Conservation (phyloP, 805 yeast species). For the Kluyveromyces aestuarii region DNA sequence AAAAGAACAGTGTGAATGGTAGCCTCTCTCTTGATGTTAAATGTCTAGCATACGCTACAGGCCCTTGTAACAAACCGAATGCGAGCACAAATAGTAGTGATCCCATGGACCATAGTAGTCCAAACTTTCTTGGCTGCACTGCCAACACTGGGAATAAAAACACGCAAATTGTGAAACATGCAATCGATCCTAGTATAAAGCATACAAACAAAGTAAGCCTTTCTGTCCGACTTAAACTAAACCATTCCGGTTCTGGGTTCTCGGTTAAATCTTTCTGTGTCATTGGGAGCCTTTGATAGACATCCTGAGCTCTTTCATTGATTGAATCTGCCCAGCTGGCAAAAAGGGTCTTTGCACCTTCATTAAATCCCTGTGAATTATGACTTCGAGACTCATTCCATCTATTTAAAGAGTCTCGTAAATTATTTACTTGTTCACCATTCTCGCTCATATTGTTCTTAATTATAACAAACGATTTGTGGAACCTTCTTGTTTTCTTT, state of each 20-base stretch:
- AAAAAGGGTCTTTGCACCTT: slow-evolving; percentile 30
- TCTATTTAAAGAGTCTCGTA: slow-evolving; percentile 33
- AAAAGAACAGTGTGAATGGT: slow-evolving; percentile 72
- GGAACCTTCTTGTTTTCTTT: background rate
- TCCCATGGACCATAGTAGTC: slow-evolving; percentile 85
- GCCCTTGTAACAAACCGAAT: slow-evolving; percentile 90
- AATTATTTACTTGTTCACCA: slow-evolving; percentile 14
- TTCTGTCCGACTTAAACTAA: slow-evolving; percentile 65
- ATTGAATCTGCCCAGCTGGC: slow-evolving; percentile 32
- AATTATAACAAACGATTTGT: background rate
- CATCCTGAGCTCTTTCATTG: slow-evolving; percentile 38
- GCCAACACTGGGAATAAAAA: slow-evolving; percentile 85
- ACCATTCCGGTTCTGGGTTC: slow-evolving; percentile 68
- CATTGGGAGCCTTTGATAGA: slow-evolving; percentile 59
- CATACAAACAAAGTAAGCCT: slow-evolving; percentile 67
- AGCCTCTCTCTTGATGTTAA: slow-evolving; percentile 66
- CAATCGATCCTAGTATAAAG: slow-evolving; percentile 66
- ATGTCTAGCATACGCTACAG: slow-evolving; percentile 68
- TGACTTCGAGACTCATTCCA: slow-evolving; percentile 29
- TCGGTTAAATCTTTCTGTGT: slow-evolving; percentile 42
- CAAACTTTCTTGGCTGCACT: slow-evolving; percentile 84
- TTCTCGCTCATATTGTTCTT: slow-evolving; percentile 7
- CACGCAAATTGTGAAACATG: slow-evolving; percentile 75
- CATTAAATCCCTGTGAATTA: slow-evolving; percentile 21
- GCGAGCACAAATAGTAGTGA: slow-evolving; percentile 78